Evolutionary conservation across 2,329 filamentous ascomycete genomes (phyloP), one percentile per base, ranked within the genome.

Genomic region (Trichoderma semiorbis): DNA sequence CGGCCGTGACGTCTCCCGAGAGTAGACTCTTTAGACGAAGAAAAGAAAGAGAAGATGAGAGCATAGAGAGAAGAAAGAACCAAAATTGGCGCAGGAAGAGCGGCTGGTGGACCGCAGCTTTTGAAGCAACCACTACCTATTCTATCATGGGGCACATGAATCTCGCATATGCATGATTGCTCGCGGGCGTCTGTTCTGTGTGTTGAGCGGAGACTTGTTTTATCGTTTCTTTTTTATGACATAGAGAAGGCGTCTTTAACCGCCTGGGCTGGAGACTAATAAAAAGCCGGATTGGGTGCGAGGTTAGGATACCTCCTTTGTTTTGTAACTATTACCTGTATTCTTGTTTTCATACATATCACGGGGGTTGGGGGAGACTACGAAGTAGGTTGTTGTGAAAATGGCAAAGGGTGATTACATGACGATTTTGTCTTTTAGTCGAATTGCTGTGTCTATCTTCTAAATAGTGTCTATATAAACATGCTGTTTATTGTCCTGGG

Each of bases 1-100:
- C 80, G 96, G 96, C 74, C 94, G 96, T 81, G 96, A 99, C 79
- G 93, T 98, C 66, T 95, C 93, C 58, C 89, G 93, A 78, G 93
- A 95, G 84, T 95, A 90, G 21, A 69, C 14, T 7, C 28, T n/a
- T 43, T 34, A 53, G 36, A 28, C 12, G 39, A 69, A 34, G 16
- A 26, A 21, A 53, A 26, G 18, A 36, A n/a, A 69, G 16, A 34
- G n/a, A 32, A 3, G 36, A 69, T 7, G 12, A 32, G 5, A 68
- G 14, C 12, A 60, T 18, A 60, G 65, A 68, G 36, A 53, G 21
- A 78, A 76, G 18, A 26, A 34, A 43, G 12, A 76, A 75, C 16
- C 18, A 76, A 77, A 57, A 58, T 34, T 36, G 67, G 67, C 39
- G 63, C 47, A 43, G 43, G 32, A 8, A 68, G 43, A 68, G 62